Percentiles rank a stretch among this genome's conserved stretches.
Conservation (phyloP, 768 basidiomycete species). For the Tricholoma furcatifolium region DNA sequence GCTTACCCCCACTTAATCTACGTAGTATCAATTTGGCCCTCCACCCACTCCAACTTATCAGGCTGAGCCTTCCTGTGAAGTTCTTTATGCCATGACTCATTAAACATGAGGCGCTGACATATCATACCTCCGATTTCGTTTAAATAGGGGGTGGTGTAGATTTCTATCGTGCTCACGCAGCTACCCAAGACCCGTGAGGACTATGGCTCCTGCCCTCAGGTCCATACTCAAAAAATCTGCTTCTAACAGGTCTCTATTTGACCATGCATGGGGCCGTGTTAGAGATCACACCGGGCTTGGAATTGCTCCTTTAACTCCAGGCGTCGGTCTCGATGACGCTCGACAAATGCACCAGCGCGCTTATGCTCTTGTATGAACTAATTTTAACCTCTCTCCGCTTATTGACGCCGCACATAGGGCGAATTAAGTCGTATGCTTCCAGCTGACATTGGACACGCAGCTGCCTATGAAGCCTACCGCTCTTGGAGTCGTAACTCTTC, state of each 20-base stretch:
- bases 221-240: conserved; percentile 21
- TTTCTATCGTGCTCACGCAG: conserved; percentile 63
- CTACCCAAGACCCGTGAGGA: conserved; percentile 56
- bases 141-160: conserved; percentile 59
- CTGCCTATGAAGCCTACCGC: conserved; percentile 75
- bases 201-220: conserved; percentile 8
- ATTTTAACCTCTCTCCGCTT: not conserved
- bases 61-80: conserved; percentile 54
- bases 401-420: conserved; percentile 33
- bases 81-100: conserved; percentile 16
- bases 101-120: conserved; percentile 18
- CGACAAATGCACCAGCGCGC: conserved; percentile 63
- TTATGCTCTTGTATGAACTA: conserved; percentile 51
- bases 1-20: conserved; percentile 8
- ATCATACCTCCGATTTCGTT: conserved; percentile 9
- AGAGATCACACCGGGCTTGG: conserved; percentile 36
- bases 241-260: conserved; percentile 53
- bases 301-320: conserved; percentile 30
- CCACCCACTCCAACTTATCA: conserved; percentile 40
- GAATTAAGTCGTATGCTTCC: conserved; percentile 52
- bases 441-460: conserved; percentile 69
- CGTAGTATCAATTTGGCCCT: conserved; percentile 41
- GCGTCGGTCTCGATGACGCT: conserved; percentile 61
- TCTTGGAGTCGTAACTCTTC: conserved; percentile 59
- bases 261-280: conserved; percentile 50